Evolutionary conservation across 352 stramenopile genomes (phyloP), one percentile per base, ranked within the genome.

Genomic region (Elongisporangium senticosum): DNA sequence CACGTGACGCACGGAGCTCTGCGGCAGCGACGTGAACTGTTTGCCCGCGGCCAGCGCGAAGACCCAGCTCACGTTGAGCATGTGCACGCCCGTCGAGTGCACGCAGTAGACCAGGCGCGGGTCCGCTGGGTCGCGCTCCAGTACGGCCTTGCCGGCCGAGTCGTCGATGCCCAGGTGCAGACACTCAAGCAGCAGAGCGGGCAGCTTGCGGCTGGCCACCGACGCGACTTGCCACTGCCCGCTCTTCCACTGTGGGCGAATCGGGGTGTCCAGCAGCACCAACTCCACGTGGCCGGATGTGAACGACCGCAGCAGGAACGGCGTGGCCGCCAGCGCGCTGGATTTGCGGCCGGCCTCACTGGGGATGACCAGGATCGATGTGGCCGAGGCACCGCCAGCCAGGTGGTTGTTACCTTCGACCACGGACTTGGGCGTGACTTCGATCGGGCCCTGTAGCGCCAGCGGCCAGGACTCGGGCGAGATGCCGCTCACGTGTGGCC

Each of bases 281-380:
- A 94, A 63, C 61, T 91, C 80, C 4, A 94, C 74, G 56, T 92
- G 84, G 15, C 84, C 84, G 4, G 79, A 90, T 7, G 84, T 81
- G 61, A 81, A 94, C 11, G 77, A 71, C 23, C 82, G 77, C 24
- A 90, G 59, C 39, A 94, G 55, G 49, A 93, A 83, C 2, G 82
- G 77, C n/a, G 67, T 76, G 28, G 62, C 68, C 20, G 13, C 24
- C 5, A 49, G 7, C 14, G 10, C 33, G 21, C 22, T 52, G 19
- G 33, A 59, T 13, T 26, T 71, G 17, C 60, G 67, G 33, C 33
- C 33, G 10, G 63, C 55, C 15, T 68, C 55, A 53, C 82, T 81
- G 11, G 79, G 74, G 20, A 92, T 72, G 2, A 69, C 61, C 50
- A 87, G 58, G 19, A 94, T 43, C 11, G 79, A 86, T 7, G 69